phyloP scores from a whole-genome alignment of 2,329 filamentous ascomycete genomes.

The Cladophialophora immunda region DNA sequence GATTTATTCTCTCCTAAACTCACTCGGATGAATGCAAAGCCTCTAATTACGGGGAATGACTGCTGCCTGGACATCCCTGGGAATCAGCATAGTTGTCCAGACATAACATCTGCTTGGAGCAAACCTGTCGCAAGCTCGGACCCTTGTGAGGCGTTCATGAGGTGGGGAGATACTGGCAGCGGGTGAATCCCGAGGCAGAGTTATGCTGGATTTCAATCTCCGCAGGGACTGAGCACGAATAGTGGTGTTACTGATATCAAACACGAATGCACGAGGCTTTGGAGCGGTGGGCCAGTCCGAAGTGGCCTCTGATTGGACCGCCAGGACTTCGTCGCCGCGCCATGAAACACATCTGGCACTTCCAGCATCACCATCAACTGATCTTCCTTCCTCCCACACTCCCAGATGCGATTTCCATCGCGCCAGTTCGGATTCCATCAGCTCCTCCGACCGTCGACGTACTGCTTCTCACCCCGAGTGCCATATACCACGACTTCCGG shows the following conservation, averaged over 20 bases:
- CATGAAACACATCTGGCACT: conserved; percentile 1
- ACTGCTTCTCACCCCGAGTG: background rate
- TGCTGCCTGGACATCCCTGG: background rate
- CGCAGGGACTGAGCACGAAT: background rate
- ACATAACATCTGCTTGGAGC: background rate
- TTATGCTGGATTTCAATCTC: background rate
- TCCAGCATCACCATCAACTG: background rate
- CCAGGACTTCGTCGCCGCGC: background rate
- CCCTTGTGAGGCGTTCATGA: background rate
- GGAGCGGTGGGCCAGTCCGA: background rate
- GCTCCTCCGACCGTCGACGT: background rate
- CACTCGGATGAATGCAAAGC: background rate
- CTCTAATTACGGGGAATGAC: background rate
- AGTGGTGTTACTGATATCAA: background rate
- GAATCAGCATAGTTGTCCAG: background rate
- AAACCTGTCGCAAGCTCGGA: background rate
- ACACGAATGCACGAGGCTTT: background rate
- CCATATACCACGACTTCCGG: background rate
- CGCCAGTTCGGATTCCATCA: background rate
- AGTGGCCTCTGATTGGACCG: background rate
- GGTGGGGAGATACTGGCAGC: background rate
- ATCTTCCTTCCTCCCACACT: background rate
- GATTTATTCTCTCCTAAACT: background rate
- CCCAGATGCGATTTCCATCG: background rate
- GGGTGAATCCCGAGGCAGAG: background rate